Evolutionary conservation across 164 flowering plant genomes (phyloP), one percentile per base, ranked within the genome.

Genomic region (Malania oleifera): DNA sequence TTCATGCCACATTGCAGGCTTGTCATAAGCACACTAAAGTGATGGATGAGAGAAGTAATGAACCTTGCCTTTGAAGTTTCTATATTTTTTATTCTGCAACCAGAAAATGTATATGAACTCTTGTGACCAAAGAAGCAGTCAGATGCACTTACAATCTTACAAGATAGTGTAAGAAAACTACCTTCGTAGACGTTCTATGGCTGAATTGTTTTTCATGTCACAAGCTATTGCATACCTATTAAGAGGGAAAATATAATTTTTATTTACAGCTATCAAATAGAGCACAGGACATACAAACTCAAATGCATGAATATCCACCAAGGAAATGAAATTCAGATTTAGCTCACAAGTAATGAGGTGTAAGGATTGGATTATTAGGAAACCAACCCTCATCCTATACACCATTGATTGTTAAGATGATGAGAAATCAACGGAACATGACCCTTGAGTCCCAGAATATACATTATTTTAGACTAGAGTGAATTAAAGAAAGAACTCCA

Each of bases 171-270:
- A 67, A 52, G 56, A 18, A 27, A 34, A 44, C 50, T 78, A 88
- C 96, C 98, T 86, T n/a, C 91, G 85, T 50, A 91, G 83, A 49
- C 89, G 92, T 53, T 91, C 95, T 62, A 91, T 80, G 27, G 98
- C 91, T 12, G 82, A 76, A 55, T 71, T 72, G 68, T 63, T 83
- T 62, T 66, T 77, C 71, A 87, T 50, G 70, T 89, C 82, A 70
- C 98, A 91, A 46, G 71, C 92, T 53, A 91, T 78, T 43, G 95
- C 91, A 70, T 91, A 91, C 80, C 98, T 91, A 68, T 22, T 29
- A 39, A 53, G 34, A 62, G 20, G 25, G 27, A 47, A 64, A 46
- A 8, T 0, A 46, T 20, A 46, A 15, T 3, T 1, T 17, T 43
- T 8, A 3, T 31, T 31, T 5, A n/a, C 20, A 43, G n/a, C 3